Percentiles rank a stretch among this genome's conserved stretches.
These are phyloP conservation scores for Geotrichum carabidarum DNA, from an alignment of 1,139 yeast genomes.

Conservation along the genomic window DNA sequence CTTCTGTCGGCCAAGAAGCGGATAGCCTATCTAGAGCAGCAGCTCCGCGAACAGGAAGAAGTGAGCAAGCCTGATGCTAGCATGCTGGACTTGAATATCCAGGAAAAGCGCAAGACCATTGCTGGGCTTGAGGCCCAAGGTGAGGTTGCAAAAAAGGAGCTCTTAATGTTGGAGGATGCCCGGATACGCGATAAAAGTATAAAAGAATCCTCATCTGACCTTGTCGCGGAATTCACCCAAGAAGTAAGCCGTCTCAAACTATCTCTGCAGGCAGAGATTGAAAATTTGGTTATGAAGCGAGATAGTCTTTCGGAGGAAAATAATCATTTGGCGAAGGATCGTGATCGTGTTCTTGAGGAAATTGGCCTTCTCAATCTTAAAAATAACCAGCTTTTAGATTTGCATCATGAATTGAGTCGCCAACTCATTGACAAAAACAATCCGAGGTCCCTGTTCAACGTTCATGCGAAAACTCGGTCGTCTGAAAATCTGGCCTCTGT, in stretches of 20 bases:
- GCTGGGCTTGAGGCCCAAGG: slow-evolving; percentile 37
- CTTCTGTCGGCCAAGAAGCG: slow-evolving; percentile 33
- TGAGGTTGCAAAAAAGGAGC: slow-evolving; percentile 33
- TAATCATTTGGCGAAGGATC: slow-evolving; percentile 26
- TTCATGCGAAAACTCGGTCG: background rate
- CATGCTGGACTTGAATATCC: slow-evolving; percentile 29
- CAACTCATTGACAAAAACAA: slow-evolving; percentile 38
- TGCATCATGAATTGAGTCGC: slow-evolving; percentile 38
- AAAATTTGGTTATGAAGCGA: slow-evolving; percentile 32
- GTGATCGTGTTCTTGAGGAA: slow-evolving; percentile 34
- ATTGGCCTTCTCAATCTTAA: slow-evolving; percentile 33
- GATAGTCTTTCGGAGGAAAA: slow-evolving; percentile 35
- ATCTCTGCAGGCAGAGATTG: slow-evolving; percentile 34
- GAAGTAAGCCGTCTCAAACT: slow-evolving; percentile 30
- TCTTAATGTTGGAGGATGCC: slow-evolving; percentile 29
- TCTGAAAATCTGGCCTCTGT: slow-evolving; percentile 8
- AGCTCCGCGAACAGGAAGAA: slow-evolving; percentile 24
- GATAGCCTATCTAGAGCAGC: slow-evolving; percentile 34
- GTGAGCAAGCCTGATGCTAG: slow-evolving; percentile 13
- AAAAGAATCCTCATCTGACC: slow-evolving; percentile 23
- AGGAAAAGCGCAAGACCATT: slow-evolving; percentile 35
- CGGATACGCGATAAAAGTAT: slow-evolving; percentile 20
- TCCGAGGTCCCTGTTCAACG: slow-evolving; percentile 15
- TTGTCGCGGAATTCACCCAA: slow-evolving; percentile 28
- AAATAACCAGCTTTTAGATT: slow-evolving; percentile 37